These are phyloP conservation scores for Hypomyces rosellus DNA, from an alignment of 2,329 filamentous ascomycete species.

Conservation along the genomic window DNA sequence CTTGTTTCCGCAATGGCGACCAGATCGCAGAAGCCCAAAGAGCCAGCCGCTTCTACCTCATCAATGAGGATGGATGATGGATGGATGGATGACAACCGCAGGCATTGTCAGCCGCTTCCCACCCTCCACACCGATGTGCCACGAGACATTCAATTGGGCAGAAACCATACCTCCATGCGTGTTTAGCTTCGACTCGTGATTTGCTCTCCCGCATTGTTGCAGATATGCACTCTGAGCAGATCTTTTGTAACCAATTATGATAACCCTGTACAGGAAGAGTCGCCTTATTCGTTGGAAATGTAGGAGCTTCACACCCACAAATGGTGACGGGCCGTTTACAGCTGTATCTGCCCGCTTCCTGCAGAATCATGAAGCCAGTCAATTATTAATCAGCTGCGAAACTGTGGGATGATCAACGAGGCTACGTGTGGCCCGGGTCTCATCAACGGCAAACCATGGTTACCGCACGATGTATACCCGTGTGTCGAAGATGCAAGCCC, in stretches of 20 bases:
- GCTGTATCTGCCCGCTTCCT: not conserved
- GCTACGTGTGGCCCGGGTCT: not conserved
- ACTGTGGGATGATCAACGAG: not conserved
- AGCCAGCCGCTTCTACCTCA: too few species aligned
- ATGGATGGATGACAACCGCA: too few species aligned
- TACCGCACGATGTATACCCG: too few species aligned
- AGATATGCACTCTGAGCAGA: not conserved
- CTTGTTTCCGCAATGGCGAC: too few species aligned
- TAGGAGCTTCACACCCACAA: not conserved
- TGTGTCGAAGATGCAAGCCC: too few species aligned
- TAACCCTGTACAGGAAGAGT: not conserved
- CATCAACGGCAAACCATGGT: not conserved
- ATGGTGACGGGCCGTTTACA: not conserved
- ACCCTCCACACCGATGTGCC: too few species aligned
- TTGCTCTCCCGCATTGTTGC: not conserved
- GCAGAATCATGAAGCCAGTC: not conserved
- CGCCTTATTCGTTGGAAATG: not conserved
- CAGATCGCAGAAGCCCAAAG: too few species aligned
- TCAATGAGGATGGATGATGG: too few species aligned
- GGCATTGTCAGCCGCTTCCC: too few species aligned
- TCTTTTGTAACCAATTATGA: not conserved
- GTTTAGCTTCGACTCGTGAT: not conserved
- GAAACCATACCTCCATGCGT: too few species aligned
- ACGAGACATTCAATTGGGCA: too few species aligned
- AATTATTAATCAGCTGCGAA: not conserved